Evolutionary conservation across 2,329 filamentous ascomycete genomes (phyloP).

Genomic region (Colletotrichum lupini): DNA sequence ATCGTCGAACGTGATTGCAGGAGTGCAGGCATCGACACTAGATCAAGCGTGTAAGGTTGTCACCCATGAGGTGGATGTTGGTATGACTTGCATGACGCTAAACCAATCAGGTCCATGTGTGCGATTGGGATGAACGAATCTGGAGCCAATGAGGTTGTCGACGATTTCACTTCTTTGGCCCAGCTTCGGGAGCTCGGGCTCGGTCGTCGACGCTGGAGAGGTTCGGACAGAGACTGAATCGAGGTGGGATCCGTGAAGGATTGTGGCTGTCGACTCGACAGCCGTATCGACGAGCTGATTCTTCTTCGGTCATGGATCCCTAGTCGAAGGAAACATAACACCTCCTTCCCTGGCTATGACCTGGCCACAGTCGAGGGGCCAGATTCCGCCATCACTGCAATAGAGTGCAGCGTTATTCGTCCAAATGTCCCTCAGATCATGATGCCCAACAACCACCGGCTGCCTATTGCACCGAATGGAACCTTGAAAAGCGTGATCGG

Average conservation of each 20-base stretch:
- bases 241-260: no score
- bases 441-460: background rate
- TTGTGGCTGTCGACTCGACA: background rate
- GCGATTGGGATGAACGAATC: background rate
- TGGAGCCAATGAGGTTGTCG: background rate
- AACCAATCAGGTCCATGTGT: background rate
- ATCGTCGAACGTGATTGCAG: constrained; percentile 11
- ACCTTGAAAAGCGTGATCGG: background rate
- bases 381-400: background rate
- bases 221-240: background rate
- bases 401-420: background rate
- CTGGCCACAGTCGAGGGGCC: background rate
- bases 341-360: background rate
- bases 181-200: constrained; percentile 1
- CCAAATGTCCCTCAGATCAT: background rate
- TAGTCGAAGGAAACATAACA: background rate
- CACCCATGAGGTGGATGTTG: background rate
- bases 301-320: background rate
- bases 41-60: background rate
- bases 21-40: background rate
- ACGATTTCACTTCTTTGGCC: background rate
- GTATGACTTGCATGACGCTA: constrained; percentile 19
- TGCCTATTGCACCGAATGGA: background rate
- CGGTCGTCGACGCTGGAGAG: background rate
- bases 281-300: background rate